phyloP scores from a whole-genome alignment of 345 rosid species.

The Orychophragmus violaceus region DNA sequence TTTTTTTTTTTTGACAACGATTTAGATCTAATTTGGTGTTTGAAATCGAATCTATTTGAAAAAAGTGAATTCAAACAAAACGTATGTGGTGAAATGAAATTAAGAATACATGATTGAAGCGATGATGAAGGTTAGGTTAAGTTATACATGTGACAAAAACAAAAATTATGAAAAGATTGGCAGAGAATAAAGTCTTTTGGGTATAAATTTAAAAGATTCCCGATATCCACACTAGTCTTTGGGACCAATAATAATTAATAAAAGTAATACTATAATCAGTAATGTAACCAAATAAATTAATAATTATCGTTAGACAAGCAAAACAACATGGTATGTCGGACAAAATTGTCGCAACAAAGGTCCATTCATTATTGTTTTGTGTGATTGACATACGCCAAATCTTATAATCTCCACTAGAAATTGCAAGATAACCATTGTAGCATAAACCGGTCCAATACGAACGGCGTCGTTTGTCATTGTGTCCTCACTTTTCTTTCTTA shows the following conservation, averaged over 20 bases:
- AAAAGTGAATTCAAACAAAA: not conserved
- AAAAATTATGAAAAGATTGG: not conserved
- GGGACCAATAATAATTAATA: slow-evolving; percentile 17
- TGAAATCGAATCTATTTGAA: not conserved
- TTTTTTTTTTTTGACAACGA: too few species aligned
- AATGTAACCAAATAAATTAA: not conserved
- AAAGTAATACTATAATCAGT: not conserved
- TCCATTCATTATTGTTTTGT: not conserved
- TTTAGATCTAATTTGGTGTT: not conserved
- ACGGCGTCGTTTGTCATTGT: slow-evolving; percentile 15
- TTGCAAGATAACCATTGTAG: not conserved
- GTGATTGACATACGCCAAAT: not conserved
- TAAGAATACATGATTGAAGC: not conserved
- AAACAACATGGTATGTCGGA: slow-evolving; percentile 28
- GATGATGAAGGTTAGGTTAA: not conserved
- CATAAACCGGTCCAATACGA: not conserved
- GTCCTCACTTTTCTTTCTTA: not conserved
- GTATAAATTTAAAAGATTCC: not conserved
- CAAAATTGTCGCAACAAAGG: slow-evolving; percentile 17
- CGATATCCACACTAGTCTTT: not conserved
- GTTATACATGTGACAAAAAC: not conserved
- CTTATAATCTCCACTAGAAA: not conserved
- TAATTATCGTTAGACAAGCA: not conserved
- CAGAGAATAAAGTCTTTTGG: not conserved
- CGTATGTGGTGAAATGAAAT: not conserved